phyloP scores from a whole-genome alignment of 768 basidiomycete genomes.

The Hericium erinaceus region DNA sequence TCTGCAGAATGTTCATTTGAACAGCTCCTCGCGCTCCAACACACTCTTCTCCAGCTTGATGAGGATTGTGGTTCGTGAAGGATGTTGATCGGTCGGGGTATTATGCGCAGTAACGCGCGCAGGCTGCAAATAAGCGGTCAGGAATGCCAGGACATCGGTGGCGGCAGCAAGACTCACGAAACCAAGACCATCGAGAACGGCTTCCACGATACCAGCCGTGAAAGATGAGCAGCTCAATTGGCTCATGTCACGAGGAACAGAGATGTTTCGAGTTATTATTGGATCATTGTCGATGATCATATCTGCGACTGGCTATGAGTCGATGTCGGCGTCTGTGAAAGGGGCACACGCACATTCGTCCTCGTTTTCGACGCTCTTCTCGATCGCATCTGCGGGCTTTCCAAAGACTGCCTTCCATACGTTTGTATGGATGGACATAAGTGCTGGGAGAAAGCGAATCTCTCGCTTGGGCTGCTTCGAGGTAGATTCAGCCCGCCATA shows the following conservation, averaged over 20 bases:
- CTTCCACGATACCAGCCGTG: conserved; percentile 95
- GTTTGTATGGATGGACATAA: conserved; percentile 92
- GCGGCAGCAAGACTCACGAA: conserved; percentile 56
- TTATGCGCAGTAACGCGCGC: conserved; percentile 94
- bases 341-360: conserved; percentile 70
- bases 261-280: conserved; percentile 81
- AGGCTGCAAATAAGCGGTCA: conserved; percentile 44
- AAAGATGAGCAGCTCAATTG: conserved; percentile 95
- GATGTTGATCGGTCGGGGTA: conserved; percentile 73
- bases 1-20: conserved; percentile 40
- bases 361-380: conserved; percentile 91
- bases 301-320: conserved; percentile 37
- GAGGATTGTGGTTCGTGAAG: conserved; percentile 87
- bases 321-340: conserved; percentile 4
- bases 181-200: conserved; percentile 86
- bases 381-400: conserved; percentile 87
- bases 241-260: conserved; percentile 90
- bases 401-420: conserved; percentile 94
- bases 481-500: conserved; percentile 67
- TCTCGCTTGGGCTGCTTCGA: conserved; percentile 91
- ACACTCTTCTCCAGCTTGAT: conserved; percentile 94
- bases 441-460: conserved; percentile 78
- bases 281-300: conserved; percentile 99
- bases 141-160: background rate
- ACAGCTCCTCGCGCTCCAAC: conserved; percentile 85